Conservation (phyloP, 225 moss, liverwort and hornwort genomes). For the Thuidium tamariscinum region DNA sequence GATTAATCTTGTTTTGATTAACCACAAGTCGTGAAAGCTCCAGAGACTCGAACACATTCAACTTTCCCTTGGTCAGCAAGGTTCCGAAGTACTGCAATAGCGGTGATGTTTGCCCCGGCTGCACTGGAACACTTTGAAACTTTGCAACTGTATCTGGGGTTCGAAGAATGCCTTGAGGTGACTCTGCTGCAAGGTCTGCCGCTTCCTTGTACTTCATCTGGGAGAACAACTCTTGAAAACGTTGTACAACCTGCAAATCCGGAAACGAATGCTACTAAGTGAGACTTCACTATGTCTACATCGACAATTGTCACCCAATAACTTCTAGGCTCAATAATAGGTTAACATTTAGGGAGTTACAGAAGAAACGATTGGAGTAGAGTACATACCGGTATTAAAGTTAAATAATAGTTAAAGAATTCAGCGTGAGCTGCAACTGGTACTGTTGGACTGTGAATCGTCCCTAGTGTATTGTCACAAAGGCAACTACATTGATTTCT, state of each 20-base stretch:
- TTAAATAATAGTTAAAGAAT: neutral
- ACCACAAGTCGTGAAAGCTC: conserved; percentile 92
- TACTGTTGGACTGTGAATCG: neutral
- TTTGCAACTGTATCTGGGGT: conserved; percentile 92
- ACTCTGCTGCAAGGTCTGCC: conserved; percentile 97
- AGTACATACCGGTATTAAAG: neutral
- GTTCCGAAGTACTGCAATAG: conserved; percentile 95
- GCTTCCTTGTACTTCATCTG: conserved; percentile 99
- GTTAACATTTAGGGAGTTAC: neutral
- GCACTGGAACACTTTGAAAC: conserved; percentile 97
- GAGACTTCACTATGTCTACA: neutral
- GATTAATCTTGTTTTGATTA: conserved; percentile 88
- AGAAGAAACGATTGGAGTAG: neutral
- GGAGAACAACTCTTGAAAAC: conserved; percentile 93
- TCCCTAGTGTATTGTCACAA: neutral
- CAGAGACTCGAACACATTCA: conserved; percentile 75
- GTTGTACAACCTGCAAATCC: conserved; percentile 76
- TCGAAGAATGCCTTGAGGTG: conserved; percentile 94
- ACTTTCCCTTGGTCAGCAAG: conserved; percentile 84
- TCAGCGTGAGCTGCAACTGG: neutral
- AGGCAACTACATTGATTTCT: neutral
- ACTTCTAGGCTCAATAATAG: neutral
- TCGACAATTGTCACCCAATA: neutral
- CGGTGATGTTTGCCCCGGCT: conserved; percentile 92
- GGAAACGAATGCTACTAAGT: neutral